These are phyloP conservation scores for Hyaloscypha bicolor DNA, from an alignment of 495 filamentous ascomycete genomes.

Conservation along the genomic window DNA sequence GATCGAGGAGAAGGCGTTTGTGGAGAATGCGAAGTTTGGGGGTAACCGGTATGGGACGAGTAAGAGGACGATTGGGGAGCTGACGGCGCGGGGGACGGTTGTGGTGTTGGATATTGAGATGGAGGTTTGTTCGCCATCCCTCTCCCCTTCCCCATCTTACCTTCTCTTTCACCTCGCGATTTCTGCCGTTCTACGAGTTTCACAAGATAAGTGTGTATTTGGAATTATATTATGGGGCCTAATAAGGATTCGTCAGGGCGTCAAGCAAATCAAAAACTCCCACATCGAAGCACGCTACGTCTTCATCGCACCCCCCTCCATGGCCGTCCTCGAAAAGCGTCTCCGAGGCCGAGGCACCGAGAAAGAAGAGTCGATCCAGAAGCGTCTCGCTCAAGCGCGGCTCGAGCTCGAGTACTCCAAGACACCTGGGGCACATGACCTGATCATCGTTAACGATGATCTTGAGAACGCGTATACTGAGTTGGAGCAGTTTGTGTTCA, in stretches of 20 bases:
- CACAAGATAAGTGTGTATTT: neutral
- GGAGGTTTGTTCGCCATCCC: constrained; percentile 65
- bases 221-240: neutral
- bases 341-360: constrained; percentile 85
- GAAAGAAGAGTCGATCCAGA: constrained; percentile 71
- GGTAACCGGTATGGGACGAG: constrained; percentile 88
- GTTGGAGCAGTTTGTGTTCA: constrained; percentile 65
- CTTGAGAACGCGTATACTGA: constrained; percentile 82
- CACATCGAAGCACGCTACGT: constrained; percentile 78
- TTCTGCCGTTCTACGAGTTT: neutral
- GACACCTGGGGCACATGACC: constrained; percentile 75
- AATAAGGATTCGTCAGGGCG: constrained; percentile 53
- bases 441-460: constrained; percentile 87
- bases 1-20: constrained; percentile 71
- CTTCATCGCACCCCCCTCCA: constrained; percentile 78
- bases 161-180: neutral
- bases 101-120: constrained; percentile 91
- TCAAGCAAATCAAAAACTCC: constrained; percentile 88
- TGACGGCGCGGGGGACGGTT: constrained; percentile 65
- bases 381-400: constrained; percentile 76
- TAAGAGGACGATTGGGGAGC: constrained; percentile 72
- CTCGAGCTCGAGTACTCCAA: constrained; percentile 81
- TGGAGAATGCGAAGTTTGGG: constrained; percentile 89
- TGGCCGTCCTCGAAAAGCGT: constrained; percentile 74
- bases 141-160: constrained; percentile 8